Evolutionary conservation across 192 early-diverging fungal species (phyloP).

Genomic region (Dissophora globulifera): DNA sequence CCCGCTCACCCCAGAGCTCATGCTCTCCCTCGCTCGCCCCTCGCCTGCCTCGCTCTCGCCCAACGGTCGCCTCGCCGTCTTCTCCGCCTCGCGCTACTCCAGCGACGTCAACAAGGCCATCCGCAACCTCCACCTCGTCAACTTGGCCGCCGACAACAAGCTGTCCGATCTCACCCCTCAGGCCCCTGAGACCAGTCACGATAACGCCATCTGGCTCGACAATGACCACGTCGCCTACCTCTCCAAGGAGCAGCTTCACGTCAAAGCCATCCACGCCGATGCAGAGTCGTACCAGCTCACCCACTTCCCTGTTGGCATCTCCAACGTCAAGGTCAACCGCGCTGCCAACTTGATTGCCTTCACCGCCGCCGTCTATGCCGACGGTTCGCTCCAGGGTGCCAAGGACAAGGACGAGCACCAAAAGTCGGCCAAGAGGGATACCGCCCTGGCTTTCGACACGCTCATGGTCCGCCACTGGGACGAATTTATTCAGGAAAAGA

Average conservation of each 20-base stretch:
- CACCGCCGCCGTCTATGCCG: conserved; percentile 74
- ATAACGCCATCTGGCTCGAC: conserved; percentile 61
- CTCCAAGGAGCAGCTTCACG: conserved; percentile 58
- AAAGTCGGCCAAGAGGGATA: conserved; percentile 59
- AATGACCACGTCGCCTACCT: conserved; percentile 57
- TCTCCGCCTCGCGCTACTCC: conserved; percentile 71
- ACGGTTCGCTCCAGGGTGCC: conserved; percentile 65
- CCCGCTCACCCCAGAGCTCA: conserved; percentile 65
- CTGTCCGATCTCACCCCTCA: conserved; percentile 58
- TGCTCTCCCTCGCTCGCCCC: conserved; percentile 72
- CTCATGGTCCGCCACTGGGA: conserved; percentile 91
- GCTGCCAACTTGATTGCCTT: conserved; percentile 67
- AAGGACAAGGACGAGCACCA: conserved; percentile 60
- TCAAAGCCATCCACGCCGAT: conserved; percentile 31
- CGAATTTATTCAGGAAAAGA: conserved; percentile 66
- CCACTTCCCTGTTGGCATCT: conserved; percentile 62
- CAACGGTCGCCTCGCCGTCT: conserved; percentile 61
- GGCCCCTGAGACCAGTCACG: conserved; percentile 47
- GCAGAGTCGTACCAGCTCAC: conserved; percentile 58
- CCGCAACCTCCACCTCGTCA: conserved; percentile 62
- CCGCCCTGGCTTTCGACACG: conserved; percentile 71
- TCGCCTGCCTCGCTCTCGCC: conserved; percentile 63
- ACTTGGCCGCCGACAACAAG: conserved; percentile 52
- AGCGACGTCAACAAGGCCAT: conserved; percentile 63
- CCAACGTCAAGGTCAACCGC: conserved; percentile 67